Conservation (phyloP, 1,284 basidiomycete genomes). For the Megacollybia platyphylla region DNA sequence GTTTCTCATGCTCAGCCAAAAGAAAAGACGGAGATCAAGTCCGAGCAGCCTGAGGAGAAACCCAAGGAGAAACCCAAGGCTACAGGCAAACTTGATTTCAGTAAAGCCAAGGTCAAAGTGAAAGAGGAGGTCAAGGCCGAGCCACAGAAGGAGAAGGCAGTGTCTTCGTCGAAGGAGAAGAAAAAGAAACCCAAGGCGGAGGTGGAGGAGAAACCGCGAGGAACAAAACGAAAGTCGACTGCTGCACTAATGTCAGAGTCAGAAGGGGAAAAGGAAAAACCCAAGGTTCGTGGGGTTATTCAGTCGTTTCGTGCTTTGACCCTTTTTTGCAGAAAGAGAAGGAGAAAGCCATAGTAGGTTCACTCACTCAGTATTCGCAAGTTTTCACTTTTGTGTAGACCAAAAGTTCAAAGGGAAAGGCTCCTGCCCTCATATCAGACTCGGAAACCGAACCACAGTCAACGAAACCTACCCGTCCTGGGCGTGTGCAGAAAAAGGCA, state of each 20-base stretch:
- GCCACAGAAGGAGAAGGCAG: conserved; percentile 9
- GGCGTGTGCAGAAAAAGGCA: not conserved
- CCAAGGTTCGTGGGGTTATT: not conserved
- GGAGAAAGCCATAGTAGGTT: no score
- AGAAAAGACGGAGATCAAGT: no score
- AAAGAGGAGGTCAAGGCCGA: conserved; percentile 11
- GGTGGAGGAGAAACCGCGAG: conserved; percentile 27
- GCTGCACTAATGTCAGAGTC: conserved; percentile 24
- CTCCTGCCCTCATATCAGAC: no score
- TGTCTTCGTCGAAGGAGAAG: conserved; percentile 9
- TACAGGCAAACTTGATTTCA: conserved; percentile 50
- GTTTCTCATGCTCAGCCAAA: no score
- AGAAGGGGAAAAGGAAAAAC: conserved; percentile 26
- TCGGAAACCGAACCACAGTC: not conserved
- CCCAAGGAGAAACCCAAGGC: conserved; percentile 25
- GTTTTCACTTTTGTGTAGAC: no score
- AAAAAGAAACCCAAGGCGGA: conserved; percentile 10
- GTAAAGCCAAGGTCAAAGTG: conserved; percentile 42
- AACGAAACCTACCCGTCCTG: not conserved
- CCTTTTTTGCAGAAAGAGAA: no score
- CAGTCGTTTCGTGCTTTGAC: no score
- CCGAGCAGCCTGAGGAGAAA: conserved; percentile 9
- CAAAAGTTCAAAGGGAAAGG: no score
- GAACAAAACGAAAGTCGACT: conserved; percentile 42
- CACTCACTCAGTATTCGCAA: no score